A percentile compares a stretch with the other conserved stretches of the same genome.
phyloP scores from a whole-genome alignment of 2,329 filamentous ascomycete species.

The Verticillium klebahnii region DNA sequence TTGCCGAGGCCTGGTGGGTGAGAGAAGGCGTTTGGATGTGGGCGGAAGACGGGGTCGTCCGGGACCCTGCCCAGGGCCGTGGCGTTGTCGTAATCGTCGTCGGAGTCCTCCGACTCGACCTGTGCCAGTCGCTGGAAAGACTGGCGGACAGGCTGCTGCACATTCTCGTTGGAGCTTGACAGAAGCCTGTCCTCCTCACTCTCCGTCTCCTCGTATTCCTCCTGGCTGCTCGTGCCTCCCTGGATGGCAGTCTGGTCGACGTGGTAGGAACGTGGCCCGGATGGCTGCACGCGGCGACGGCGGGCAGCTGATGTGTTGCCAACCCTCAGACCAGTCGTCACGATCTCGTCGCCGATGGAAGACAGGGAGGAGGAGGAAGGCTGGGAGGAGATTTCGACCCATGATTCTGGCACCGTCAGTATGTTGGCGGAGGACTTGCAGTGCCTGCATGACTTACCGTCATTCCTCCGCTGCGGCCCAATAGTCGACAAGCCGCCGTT shows the following conservation, averaged over 20 bases:
- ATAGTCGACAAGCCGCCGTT: constrained; percentile 8
- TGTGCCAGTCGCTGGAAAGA: constrained; percentile 23
- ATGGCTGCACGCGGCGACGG: constrained; percentile 42
- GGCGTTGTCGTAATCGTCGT: constrained; percentile 66
- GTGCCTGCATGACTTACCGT: constrained; percentile 16
- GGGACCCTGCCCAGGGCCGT: constrained; percentile 69
- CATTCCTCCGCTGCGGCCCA: constrained; percentile 12
- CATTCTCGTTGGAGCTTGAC: constrained; percentile 55
- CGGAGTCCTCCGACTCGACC: constrained; percentile 43
- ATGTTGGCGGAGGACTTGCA: constrained; percentile 7
- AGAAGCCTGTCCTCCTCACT: constrained; percentile 74
- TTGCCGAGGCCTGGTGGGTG: constrained; percentile 62
- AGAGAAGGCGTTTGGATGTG: constrained; percentile 88
- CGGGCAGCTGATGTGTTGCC: constrained; percentile 60
- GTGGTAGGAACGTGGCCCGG: constrained; percentile 27
- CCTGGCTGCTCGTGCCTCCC: constrained; percentile 68
- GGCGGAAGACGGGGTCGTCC: constrained; percentile 61
- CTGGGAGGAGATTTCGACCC: constrained; percentile 90
- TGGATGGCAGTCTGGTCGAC: constrained; percentile 34
- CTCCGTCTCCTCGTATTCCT: constrained; percentile 92
- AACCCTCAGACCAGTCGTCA: constrained; percentile 81
- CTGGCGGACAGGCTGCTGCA: constrained; percentile 23
- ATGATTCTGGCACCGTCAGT: constrained; percentile 65
- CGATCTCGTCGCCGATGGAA: constrained; percentile 80
- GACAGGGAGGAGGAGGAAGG: constrained; percentile 92